These are phyloP conservation scores for Fusarium nanum DNA, from an alignment of 2,329 filamentous ascomycete genomes.

Conservation along the genomic window DNA sequence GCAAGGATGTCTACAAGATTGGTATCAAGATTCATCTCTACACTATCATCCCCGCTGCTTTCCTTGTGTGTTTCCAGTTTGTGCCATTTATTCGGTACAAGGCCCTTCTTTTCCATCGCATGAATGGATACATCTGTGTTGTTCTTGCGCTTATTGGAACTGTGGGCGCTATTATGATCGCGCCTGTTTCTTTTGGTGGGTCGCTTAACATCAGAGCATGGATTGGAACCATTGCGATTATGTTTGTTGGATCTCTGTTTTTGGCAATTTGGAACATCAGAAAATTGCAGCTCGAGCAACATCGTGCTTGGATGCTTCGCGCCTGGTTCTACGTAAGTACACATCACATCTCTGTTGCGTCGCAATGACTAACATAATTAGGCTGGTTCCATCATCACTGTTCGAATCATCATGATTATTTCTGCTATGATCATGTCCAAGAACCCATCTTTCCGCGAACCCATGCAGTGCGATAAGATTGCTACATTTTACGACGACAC, in stretches of 20 bases:
- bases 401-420: constrained; percentile 25
- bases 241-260: constrained; percentile 56
- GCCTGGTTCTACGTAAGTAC: constrained; percentile 28
- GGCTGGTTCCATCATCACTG: constrained; percentile 21
- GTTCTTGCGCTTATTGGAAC: constrained; percentile 60
- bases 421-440: constrained; percentile 16
- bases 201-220: constrained; percentile 59
- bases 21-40: constrained; percentile 61
- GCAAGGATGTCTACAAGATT: constrained; percentile 28
- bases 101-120: constrained; percentile 65
- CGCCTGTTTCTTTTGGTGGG: constrained; percentile 64
- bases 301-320: constrained; percentile 72
- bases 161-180: constrained; percentile 65
- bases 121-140: constrained; percentile 68
- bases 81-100: constrained; percentile 60
- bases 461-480: constrained; percentile 17
- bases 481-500: constrained; percentile 17
- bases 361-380: neutral
- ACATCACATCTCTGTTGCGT: rapidly evolving
- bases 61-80: constrained; percentile 62
- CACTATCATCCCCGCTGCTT: constrained; percentile 56
- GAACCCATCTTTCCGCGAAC: constrained; percentile 2
- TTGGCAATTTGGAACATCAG: constrained; percentile 69
- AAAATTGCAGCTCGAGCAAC: constrained; percentile 69
- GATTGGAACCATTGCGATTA: constrained; percentile 56